Conservation (phyloP, 139 green algal genomes). For the Prasinococcaceae sp. region DNA sequence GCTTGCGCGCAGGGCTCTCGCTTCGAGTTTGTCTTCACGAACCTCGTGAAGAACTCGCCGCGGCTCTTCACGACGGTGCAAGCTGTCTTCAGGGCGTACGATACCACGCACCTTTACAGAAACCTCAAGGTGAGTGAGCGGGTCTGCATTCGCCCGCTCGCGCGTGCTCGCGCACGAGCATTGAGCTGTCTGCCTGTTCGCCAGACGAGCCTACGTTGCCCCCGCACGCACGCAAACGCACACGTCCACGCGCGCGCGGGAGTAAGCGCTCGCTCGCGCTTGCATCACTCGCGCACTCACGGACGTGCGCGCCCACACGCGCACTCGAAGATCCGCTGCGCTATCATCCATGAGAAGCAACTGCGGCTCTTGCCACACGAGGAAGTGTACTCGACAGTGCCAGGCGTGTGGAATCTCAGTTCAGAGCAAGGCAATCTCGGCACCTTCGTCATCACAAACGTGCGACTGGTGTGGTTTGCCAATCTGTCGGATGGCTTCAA, state of each 20-base stretch:
- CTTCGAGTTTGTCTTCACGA: constrained; percentile 57
- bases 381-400: constrained; percentile 43
- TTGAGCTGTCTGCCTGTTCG: no score
- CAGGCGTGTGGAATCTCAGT: constrained; percentile 52
- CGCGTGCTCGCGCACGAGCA: no score
- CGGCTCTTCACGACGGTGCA: constrained; percentile 21
- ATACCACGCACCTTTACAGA: constrained; percentile 43
- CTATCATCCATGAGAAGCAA: constrained; percentile 44
- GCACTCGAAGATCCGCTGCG: no score
- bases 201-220: no score
- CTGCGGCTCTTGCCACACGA: constrained; percentile 46
- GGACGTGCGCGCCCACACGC: no score
- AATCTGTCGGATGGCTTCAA: constrained; percentile 51
- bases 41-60: constrained; percentile 8
- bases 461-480: constrained; percentile 54
- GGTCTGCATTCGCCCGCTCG: no score
- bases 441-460: constrained; percentile 56
- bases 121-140: constrained; percentile 41
- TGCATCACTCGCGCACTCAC: no score
- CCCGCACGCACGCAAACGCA: no score
- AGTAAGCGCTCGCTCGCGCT: no score
- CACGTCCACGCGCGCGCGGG: no score
- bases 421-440: constrained; percentile 56
- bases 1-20: no score
- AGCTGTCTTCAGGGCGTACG: constrained; percentile 44